Evolutionary conservation across 1,139 yeast genomes (phyloP), one percentile per base, ranked within the genome.

Genomic region (Magnusiomyces tetraspermus): DNA sequence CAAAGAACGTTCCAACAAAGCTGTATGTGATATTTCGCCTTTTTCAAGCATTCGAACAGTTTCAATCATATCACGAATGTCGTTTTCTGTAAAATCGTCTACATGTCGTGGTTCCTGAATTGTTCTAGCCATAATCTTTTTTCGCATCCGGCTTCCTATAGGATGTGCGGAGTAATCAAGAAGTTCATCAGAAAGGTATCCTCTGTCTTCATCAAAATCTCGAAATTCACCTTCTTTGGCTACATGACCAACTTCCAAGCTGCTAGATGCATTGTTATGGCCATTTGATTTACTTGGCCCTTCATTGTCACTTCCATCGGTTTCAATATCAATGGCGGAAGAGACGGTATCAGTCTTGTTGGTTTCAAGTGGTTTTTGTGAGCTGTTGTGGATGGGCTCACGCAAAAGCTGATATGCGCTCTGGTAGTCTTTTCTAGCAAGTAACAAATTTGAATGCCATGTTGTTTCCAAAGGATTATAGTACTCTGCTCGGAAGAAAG

Each of bases 61-160:
- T 19, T 31, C 40, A 45, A 45, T 45, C 48, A 45, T 45, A 19
- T 45, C 48, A 2, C 26, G 38, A 13, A 45, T 45, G 11, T 45
- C 48, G 24, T 30, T n/a, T 45, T 45, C 38, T 3, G 48, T 31
- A 45, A 45, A 45, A 6, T 45, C 48, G 26, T 33, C 26, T n/a
- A 45, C 21, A 19, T 24, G 21, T 23, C 48, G 48, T 2, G 48
- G 48, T 15, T 22, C 28, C 24, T 17, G 37, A 23, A 45, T 31
- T 19, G 48, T 24, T 21, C 48, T 17, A n/a, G 23, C 24, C 48
- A 45, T 45, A 15, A 33, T 23, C 26, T 31, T 28, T 13, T 45
- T 45, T 17, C 48, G 37, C 40, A 30, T n/a, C 26, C 24, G 22
- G 40, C 38, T 31, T 4, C 48, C 48, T n/a, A 31, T 28, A 13